These are phyloP conservation scores for Sarocladium oryzae DNA, from an alignment of 2,329 filamentous ascomycete genomes.

Conservation along the genomic window DNA sequence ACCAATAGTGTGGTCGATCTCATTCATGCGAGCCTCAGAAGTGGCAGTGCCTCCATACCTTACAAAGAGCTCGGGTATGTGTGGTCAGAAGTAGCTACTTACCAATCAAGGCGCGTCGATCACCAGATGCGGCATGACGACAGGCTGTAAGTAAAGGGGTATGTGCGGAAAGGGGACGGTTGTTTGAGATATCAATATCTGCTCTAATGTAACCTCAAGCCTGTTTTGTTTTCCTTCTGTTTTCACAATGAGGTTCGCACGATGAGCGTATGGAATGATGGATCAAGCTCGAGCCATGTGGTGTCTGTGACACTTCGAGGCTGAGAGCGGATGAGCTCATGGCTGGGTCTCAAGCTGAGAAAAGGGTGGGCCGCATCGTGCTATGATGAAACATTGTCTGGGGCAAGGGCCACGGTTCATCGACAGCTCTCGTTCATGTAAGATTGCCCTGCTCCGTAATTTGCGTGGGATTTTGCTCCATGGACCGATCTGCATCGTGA, in stretches of 20 bases:
- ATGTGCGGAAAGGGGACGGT: too few species aligned
- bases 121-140: too few species aligned
- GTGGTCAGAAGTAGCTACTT: neutral
- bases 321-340: conserved; percentile 3
- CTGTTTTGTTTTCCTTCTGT: neutral
- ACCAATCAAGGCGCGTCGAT: neutral
- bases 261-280: neutral
- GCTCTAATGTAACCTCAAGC: too few species aligned
- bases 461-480: neutral
- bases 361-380: neutral
- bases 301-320: neutral
- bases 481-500: neutral
- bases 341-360: neutral
- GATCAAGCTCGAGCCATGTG: conserved; percentile 5
- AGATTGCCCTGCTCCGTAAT: neutral
- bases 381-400: conserved; percentile 2
- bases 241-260: neutral
- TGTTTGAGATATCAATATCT: too few species aligned
- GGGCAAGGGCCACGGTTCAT: neutral
- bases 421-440: too few species aligned
- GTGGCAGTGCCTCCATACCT: neutral
- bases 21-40: neutral
- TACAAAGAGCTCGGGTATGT: neutral
- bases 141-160: neutral
- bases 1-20: conserved; percentile 5